These are phyloP conservation scores for Escallonia herrerae DNA, from an alignment of 129 eudicot species.

Conservation along the genomic window DNA sequence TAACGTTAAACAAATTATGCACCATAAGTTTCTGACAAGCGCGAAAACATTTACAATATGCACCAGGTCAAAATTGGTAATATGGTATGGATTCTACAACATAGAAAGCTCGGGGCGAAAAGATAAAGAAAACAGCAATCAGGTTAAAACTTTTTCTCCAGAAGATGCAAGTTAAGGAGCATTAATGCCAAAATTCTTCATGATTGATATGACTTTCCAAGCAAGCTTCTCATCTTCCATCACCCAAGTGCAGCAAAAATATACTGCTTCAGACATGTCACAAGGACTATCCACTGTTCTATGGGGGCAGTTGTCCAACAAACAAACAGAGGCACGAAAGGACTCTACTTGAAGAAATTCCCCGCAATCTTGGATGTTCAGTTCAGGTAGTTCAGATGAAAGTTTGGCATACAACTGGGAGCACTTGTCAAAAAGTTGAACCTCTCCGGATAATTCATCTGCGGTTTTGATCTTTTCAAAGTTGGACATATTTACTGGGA, in stretches of 20 bases:
- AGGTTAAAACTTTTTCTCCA: no score
- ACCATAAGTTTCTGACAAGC: no score
- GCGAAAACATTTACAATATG: no score
- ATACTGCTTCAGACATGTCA: constrained; percentile 8
- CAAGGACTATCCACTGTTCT: constrained; percentile 20
- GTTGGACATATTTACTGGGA: constrained; percentile 13
- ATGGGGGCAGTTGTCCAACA: constrained; percentile 38
- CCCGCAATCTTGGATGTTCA: constrained; percentile 20
- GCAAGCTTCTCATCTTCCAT: constrained; percentile 45
- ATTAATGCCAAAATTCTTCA: constrained; percentile 32
- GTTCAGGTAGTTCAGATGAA: constrained; percentile 24
- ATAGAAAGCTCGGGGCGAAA: no score
- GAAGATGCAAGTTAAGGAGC: not conserved
- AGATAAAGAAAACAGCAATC: no score
- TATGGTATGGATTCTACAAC: no score
- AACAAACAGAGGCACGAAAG: constrained; percentile 33
- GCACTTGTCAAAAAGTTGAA: constrained; percentile 13
- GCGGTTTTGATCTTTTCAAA: constrained; percentile 9
- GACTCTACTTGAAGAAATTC: constrained; percentile 45
- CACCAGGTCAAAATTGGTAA: no score
- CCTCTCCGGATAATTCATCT: not conserved
- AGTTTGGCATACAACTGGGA: constrained; percentile 21
- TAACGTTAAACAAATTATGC: no score
- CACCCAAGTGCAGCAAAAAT: constrained; percentile 60
- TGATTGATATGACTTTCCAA: constrained; percentile 47